A percentile compares a stretch with the other conserved stretches of the same genome.
Evolutionary conservation across 495 filamentous ascomycete genomes (phyloP).

Genomic region (Penicillium goetzii): DNA sequence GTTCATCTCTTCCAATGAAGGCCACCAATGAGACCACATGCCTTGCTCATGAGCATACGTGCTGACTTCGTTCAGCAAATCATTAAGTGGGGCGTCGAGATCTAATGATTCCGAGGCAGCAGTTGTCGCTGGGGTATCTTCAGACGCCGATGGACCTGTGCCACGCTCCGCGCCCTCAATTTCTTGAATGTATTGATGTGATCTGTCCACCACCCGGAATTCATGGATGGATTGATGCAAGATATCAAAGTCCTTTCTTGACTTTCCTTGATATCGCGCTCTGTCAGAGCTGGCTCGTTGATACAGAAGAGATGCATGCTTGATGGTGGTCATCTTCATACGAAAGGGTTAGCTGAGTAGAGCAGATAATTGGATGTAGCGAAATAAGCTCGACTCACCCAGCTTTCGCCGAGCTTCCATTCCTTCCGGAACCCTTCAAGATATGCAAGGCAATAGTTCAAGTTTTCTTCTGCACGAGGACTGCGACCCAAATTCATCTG

Average conservation of each 20-base stretch:
- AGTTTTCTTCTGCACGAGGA: constrained; percentile 13
- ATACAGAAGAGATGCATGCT: constrained; percentile 26
- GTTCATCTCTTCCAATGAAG: constrained; percentile 16
- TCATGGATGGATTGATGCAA: constrained; percentile 32
- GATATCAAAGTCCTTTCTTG: constrained; percentile 26
- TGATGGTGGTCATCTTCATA: constrained; percentile 24
- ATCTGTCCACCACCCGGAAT: constrained; percentile 29
- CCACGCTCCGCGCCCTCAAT: constrained; percentile 25
- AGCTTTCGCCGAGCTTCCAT: constrained; percentile 30
- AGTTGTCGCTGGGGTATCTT: constrained; percentile 8
- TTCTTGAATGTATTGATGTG: constrained; percentile 27
- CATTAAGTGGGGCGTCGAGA: constrained; percentile 21
- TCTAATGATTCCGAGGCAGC: constrained; percentile 15
- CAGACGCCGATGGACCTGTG: constrained; percentile 3
- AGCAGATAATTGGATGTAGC: background rate
- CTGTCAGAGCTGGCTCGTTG: constrained; percentile 24
- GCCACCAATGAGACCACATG: constrained; percentile 28
- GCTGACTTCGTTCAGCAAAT: constrained; percentile 23
- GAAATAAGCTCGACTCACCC: constrained; percentile 19
- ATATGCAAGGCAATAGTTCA: constrained; percentile 27
- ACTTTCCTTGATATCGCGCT: constrained; percentile 26
- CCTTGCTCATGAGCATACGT: constrained; percentile 23
- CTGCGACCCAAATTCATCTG: constrained; percentile 33
- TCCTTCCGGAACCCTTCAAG: constrained; percentile 25
- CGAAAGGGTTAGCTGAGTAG: background rate